Conservation (phyloP, 768 basidiomycete genomes). For the Panaeolus cyanescens region DNA sequence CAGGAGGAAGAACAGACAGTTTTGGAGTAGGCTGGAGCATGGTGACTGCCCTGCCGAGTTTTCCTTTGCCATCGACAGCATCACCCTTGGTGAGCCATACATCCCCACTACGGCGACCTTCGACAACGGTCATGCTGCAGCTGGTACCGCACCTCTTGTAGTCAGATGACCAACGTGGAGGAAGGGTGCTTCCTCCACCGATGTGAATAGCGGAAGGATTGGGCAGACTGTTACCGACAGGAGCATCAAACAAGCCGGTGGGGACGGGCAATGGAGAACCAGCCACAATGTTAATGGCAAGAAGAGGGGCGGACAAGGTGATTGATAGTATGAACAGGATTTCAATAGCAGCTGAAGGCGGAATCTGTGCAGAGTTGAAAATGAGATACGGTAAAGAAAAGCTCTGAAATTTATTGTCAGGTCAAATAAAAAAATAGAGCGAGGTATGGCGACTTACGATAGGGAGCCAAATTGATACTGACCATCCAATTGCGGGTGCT, state of each 20-base stretch:
- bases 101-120: slow-evolving; percentile 71
- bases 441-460: slow-evolving; percentile 46
- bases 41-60: slow-evolving; percentile 61
- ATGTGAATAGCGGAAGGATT: slow-evolving; percentile 42
- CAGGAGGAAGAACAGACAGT: slow-evolving; percentile 64
- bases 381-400: slow-evolving; percentile 67
- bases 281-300: slow-evolving; percentile 62
- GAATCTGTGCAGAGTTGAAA: slow-evolving; percentile 37
- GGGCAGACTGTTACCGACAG: slow-evolving; percentile 33
- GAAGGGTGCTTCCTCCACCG: slow-evolving; percentile 34
- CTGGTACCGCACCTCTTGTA: slow-evolving; percentile 65
- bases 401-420: slow-evolving; percentile 35
- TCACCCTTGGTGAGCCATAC: slow-evolving; percentile 77
- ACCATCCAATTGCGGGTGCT: slow-evolving; percentile 60
- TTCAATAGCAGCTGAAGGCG: slow-evolving; percentile 39
- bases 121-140: slow-evolving; percentile 65
- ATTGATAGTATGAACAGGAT: slow-evolving; percentile 63
- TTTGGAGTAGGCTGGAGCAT: slow-evolving; percentile 66
- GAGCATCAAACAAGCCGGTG: slow-evolving; percentile 60
- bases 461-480: slow-evolving; percentile 68
- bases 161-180: slow-evolving; percentile 49
- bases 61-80: slow-evolving; percentile 65
- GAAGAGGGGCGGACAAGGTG: slow-evolving; percentile 66
- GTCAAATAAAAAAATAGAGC: not conserved
- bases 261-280: slow-evolving; percentile 69